Conservation (phyloP, 169 alveolate genomes). For the Theileria sp. region DNA sequence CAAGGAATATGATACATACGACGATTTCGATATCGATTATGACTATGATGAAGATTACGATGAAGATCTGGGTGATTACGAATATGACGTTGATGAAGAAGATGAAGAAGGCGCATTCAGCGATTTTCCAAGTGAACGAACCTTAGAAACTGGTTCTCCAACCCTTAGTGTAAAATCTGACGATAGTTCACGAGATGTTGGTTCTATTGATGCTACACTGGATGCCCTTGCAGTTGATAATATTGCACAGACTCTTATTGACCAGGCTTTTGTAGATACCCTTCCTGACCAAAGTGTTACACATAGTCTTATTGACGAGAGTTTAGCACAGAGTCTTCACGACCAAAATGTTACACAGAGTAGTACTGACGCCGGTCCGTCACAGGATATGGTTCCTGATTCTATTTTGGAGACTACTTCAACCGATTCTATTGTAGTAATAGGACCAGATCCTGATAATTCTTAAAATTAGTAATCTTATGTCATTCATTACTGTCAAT, state of each 20-base stretch:
- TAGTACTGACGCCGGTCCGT: too few relatives aligned
- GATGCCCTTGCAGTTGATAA: too few relatives aligned
- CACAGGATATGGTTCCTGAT: too few relatives aligned
- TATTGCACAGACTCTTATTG: too few relatives aligned
- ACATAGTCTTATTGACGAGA: background rate
- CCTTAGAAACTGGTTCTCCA: background rate
- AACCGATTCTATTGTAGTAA: background rate
- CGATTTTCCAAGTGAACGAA: background rate
- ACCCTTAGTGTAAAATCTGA: background rate
- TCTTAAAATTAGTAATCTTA: background rate
- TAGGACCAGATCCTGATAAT: background rate
- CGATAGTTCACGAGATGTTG: too few relatives aligned
- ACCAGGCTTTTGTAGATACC: too few relatives aligned
- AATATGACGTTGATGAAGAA: background rate
- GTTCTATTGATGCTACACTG: too few relatives aligned
- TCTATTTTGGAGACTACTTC: too few relatives aligned
- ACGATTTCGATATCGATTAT: slow-evolving; percentile 3
- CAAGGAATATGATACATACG: slow-evolving; percentile 1
- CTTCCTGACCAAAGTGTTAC: background rate
- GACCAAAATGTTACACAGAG: background rate
- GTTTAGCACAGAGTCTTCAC: too few relatives aligned
- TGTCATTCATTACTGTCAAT: background rate
- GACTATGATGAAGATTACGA: background rate
- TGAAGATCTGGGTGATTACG: background rate
- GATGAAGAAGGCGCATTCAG: background rate